A percentile compares a stretch with the other conserved stretches of the same genome.
These are phyloP conservation scores for Saccharomyces hybrid DNA, from an alignment of 1,139 yeast genomes.

Conservation along the genomic window DNA sequence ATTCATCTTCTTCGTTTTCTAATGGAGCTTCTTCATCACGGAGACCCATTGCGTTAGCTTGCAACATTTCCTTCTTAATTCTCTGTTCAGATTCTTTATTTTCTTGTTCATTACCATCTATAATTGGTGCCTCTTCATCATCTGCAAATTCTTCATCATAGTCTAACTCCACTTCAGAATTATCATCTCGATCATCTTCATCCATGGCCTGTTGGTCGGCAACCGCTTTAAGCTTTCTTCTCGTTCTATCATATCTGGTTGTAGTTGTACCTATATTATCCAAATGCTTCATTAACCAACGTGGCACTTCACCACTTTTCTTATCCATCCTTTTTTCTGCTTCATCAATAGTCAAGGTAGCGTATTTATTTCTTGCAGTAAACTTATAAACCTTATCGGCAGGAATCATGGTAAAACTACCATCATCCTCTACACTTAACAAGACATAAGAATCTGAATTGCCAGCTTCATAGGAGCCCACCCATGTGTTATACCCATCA, in stretches of 20 bases:
- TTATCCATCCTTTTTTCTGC: slow-evolving; percentile 94
- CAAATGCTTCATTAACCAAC: slow-evolving; percentile 95
- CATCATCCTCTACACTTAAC: slow-evolving; percentile 77
- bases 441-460: slow-evolving; percentile 80
- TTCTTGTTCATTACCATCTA: slow-evolving; percentile 96
- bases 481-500: slow-evolving; percentile 90
- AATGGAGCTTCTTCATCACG: slow-evolving; percentile 52
- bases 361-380: slow-evolving; percentile 88
- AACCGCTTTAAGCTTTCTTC: slow-evolving; percentile 52
- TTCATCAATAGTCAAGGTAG: slow-evolving; percentile 89
- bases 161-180: slow-evolving; percentile 88
- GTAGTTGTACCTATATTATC: slow-evolving; percentile 50
- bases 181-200: slow-evolving; percentile 44
- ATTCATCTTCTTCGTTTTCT: slow-evolving; percentile 43
- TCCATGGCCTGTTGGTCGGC: slow-evolving; percentile 33
- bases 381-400: slow-evolving; percentile 90
- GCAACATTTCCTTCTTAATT: slow-evolving; percentile 83
- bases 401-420: slow-evolving; percentile 83
- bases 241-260: slow-evolving; percentile 39
- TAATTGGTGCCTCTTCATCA: slow-evolving; percentile 96
- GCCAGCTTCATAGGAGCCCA: slow-evolving; percentile 93
- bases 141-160: slow-evolving; percentile 97
- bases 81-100: slow-evolving; percentile 82
- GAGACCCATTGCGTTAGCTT: slow-evolving; percentile 68
- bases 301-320: slow-evolving; percentile 62